These are phyloP conservation scores for Lantana camara DNA, from an alignment of 257 asterid genomes.

Conservation along the genomic window DNA sequence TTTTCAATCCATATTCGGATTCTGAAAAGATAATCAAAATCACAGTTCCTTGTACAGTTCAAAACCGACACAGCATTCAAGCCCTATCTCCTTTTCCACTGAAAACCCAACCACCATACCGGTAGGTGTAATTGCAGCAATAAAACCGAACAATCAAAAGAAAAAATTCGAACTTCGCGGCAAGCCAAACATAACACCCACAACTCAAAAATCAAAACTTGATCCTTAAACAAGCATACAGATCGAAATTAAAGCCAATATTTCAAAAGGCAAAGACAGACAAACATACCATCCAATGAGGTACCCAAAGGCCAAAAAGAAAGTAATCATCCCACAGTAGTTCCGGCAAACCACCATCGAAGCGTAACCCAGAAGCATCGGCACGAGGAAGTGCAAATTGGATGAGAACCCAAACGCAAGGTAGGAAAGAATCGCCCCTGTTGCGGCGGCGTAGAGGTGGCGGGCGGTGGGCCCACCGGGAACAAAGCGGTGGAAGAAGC, in stretches of 20 bases:
- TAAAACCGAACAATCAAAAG: neutral
- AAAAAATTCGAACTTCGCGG: neutral
- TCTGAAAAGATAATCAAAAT: neutral
- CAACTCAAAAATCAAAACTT: neutral
- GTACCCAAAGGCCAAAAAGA: slow-evolving; percentile 78
- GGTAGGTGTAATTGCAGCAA: slow-evolving; percentile 3
- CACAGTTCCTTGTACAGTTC: neutral
- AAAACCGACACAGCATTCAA: neutral
- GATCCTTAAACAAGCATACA: slow-evolving; percentile 7
- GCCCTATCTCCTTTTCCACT: neutral
- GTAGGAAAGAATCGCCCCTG: slow-evolving; percentile 79
- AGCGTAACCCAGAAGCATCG: slow-evolving; percentile 81
- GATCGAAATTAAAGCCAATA: slow-evolving; percentile 4
- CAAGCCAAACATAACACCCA: neutral
- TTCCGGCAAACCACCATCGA: slow-evolving; percentile 72
- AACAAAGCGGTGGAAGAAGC: slow-evolving; percentile 80
- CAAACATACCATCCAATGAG: slow-evolving; percentile 88
- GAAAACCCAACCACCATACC: neutral
- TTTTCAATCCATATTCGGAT: neutral
- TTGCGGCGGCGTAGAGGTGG: slow-evolving; percentile 77
- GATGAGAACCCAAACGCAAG: slow-evolving; percentile 88
- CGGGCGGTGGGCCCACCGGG: slow-evolving; percentile 76
- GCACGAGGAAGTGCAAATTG: slow-evolving; percentile 86
- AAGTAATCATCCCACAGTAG: slow-evolving; percentile 77
- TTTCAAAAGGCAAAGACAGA: neutral